These are phyloP conservation scores for Abelmoschus esculentus DNA, from an alignment of 345 rosid species.

Conservation along the genomic window DNA sequence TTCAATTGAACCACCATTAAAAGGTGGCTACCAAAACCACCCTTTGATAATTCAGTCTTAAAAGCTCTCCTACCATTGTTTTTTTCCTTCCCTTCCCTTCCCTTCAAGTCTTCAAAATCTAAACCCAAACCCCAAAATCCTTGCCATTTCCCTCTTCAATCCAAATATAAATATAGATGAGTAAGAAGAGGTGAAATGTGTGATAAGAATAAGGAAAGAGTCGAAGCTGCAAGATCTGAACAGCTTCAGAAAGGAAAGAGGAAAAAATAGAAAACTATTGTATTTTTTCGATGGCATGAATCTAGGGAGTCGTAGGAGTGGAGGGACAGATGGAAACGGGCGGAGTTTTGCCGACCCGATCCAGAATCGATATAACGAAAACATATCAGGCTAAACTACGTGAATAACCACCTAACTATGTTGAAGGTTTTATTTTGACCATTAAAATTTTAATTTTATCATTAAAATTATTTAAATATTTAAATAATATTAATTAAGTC, in stretches of 20 bases:
- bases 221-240: slow-evolving; percentile 38
- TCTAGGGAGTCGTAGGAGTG: slow-evolving; percentile 15
- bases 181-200: not conserved
- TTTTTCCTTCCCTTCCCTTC: not conserved
- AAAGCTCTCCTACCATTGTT: slow-evolving; percentile 7
- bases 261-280: not conserved
- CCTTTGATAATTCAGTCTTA: slow-evolving; percentile 21
- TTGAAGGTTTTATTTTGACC: too few species aligned
- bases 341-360: too few species aligned
- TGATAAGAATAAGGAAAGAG: slow-evolving; percentile 13
- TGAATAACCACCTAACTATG: too few species aligned
- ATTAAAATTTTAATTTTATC: too few species aligned
- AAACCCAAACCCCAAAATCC: not conserved
- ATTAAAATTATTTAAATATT: too few species aligned
- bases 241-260: slow-evolving; percentile 35
- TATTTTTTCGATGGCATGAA: slow-evolving; percentile 28
- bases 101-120: slow-evolving; percentile 12
- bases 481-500: too few species aligned
- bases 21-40: not conserved
- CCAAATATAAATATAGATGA: not conserved
- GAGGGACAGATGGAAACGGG: too few species aligned
- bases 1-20: slow-evolving; percentile 14
- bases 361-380: too few species aligned
- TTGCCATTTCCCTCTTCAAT: not conserved
- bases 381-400: too few species aligned